Evolutionary conservation across 768 basidiomycete species (phyloP).

Genomic region (Strobilomyces echinocephalus): DNA sequence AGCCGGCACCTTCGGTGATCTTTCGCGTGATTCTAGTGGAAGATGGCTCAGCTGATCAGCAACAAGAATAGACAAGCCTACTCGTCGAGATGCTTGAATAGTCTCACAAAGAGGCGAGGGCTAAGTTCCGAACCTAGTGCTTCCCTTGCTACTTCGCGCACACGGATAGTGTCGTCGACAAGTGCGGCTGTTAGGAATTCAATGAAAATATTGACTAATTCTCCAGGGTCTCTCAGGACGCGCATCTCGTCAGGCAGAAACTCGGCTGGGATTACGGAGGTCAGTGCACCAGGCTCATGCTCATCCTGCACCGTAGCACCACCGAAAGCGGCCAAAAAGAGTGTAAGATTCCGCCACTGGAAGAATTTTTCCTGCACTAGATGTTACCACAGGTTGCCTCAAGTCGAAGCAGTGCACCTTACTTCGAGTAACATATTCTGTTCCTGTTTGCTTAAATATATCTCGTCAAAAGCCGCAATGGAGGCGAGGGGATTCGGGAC

Average conservation of each 20-base stretch:
- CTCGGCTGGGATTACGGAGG: conserved; percentile 49
- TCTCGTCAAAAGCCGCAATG: conserved; percentile 32
- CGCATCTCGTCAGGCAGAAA: conserved; percentile 71
- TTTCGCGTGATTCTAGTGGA: conserved; percentile 44
- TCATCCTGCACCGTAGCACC: conserved; percentile 57
- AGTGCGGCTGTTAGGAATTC: conserved; percentile 65
- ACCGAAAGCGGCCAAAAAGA: conserved; percentile 73
- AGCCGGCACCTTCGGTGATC: conserved; percentile 44
- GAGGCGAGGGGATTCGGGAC: conserved; percentile 36
- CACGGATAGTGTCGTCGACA: conserved; percentile 53
- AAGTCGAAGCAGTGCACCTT: neutral
- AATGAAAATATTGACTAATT: conserved; percentile 62
- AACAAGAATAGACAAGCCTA: conserved; percentile 34
- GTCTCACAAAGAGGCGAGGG: conserved; percentile 57
- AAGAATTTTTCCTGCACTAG: conserved; percentile 57
- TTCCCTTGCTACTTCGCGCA: conserved; percentile 77
- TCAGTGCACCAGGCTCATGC: conserved; percentile 46
- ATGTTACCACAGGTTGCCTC: conserved; percentile 2
- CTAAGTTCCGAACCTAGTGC: conserved; percentile 78
- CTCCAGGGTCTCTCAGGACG: conserved; percentile 52
- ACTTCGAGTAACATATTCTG: conserved; percentile 38
- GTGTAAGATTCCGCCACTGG: conserved; percentile 82
- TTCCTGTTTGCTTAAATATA: conserved; percentile 35
- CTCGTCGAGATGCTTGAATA: conserved; percentile 73
- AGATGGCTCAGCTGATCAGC: neutral